Evolutionary conservation across 1,284 basidiomycete species (phyloP).

Genomic region (Polyporus tsugae): DNA sequence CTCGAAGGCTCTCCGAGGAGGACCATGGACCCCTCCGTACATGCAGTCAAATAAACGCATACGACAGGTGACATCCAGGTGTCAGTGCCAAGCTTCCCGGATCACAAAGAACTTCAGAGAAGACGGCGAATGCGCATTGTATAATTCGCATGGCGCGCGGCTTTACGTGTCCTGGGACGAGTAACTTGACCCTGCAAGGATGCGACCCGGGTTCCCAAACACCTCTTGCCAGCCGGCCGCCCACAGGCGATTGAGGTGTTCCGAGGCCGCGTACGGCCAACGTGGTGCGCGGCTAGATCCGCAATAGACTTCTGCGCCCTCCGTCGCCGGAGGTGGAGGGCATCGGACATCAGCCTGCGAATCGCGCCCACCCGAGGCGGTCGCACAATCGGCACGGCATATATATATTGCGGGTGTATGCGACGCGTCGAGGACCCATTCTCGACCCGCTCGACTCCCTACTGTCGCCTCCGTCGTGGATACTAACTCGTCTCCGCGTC

Average conservation of each 20-base stretch:
- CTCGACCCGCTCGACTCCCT: conserved; percentile 5
- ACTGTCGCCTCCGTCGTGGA: conserved; percentile 1
- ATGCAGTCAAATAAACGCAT: not conserved
- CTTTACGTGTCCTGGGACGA: not conserved
- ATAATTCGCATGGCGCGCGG: not conserved
- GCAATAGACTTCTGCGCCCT: not conserved
- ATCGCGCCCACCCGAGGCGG: conserved; percentile 9
- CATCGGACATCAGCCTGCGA: not conserved
- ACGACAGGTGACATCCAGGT: not conserved
- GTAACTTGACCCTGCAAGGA: not conserved
- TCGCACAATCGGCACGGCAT: not conserved
- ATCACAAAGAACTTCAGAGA: not conserved
- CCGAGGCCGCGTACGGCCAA: conserved; percentile 13
- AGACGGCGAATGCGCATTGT: not conserved
- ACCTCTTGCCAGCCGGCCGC: not conserved
- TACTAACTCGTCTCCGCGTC: conserved; percentile 1
- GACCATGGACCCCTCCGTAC: not conserved
- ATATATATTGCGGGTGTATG: conserved; percentile 13
- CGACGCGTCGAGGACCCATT: conserved; percentile 4
- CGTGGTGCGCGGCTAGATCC: conserved; percentile 4
- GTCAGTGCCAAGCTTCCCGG: not conserved
- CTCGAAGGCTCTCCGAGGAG: not conserved
- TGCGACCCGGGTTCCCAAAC: not conserved
- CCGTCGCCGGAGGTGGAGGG: not conserved
- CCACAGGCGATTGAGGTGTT: conserved; percentile 10